Conservation (phyloP, 2,329 filamentous ascomycete species). For the Alternaria burnsii region DNA sequence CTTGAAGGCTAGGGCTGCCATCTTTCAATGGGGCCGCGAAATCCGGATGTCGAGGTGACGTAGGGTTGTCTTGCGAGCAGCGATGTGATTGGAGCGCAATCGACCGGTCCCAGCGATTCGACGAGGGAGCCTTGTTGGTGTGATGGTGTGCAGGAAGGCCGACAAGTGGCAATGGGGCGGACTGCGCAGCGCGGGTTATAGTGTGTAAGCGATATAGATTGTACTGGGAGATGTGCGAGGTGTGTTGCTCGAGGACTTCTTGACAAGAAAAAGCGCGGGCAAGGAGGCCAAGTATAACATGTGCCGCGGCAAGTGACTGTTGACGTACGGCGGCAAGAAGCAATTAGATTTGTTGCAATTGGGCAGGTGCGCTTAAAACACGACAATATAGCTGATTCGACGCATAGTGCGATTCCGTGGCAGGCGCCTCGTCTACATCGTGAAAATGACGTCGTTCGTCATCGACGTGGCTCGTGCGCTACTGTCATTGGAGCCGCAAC, state of each 20-base stretch:
- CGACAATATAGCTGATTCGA: constrained; percentile 23
- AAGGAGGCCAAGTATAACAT: constrained; percentile 3
- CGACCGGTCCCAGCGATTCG: constrained; percentile 17
- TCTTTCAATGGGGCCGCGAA: constrained; percentile 36
- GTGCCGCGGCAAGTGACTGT: constrained; percentile 15
- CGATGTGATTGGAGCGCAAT: constrained; percentile 45
- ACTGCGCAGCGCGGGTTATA: constrained; percentile 8
- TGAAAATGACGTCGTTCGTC: constrained; percentile 25
- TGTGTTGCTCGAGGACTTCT: constrained; percentile 7
- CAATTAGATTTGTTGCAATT: constrained; percentile 21
- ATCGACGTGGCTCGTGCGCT: constrained; percentile 11
- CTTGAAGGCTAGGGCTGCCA: constrained; percentile 50
- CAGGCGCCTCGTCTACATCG: constrained; percentile 7
- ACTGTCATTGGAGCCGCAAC: constrained; percentile 25
- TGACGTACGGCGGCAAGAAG: constrained; percentile 14
- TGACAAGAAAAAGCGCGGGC: constrained; percentile 1
- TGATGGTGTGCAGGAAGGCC: constrained; percentile 34
- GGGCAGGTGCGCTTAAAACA: constrained; percentile 13
- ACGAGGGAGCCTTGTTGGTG: constrained; percentile 28
- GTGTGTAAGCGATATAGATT: constrained; percentile 21
- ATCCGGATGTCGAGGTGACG: constrained; percentile 45
- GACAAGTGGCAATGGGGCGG: constrained; percentile 10
- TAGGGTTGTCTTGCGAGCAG: constrained; percentile 32
- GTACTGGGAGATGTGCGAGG: constrained; percentile 10
- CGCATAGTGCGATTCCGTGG: constrained; percentile 8